Base-by-base conservation (phyloP, 2,329 filamentous ascomycete genomes). In the Cordyceps pruinosa region DNA sequence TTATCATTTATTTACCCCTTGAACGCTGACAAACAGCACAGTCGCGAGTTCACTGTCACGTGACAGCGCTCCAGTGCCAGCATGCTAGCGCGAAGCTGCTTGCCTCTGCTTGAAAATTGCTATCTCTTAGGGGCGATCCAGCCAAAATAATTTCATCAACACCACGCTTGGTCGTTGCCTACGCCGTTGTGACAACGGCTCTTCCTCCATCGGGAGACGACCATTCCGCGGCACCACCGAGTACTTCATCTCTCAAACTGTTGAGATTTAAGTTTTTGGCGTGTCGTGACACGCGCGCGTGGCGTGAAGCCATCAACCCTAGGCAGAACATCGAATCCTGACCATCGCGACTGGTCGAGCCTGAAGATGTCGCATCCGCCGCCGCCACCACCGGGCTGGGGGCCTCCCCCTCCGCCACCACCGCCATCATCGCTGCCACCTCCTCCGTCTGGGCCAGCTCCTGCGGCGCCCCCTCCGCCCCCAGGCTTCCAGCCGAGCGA, bases 401-500 rank as follows among this genome's bases (percentile, higher is more conserved):
- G 78, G 48, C 79, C 84, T 56, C 83, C 84, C 65, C 78, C 79
- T 28, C 79, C 79, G 21, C 78, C 79, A 28, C 79, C 79, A 42
- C 78, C 80, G 17, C 77, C 79, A 42, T 78, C 78, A 13, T 77
- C 76, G 28, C 73, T 81, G n/a, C 81, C 81, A 61, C 80, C 81
- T 37, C 81, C 81, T 23, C 80, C 81, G 2, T 73, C 78, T 45
- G 73, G 73, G 28, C 78, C 80, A 39, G 77, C 87, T 41, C 72
- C 74, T 30, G 76, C 78, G 54, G 91, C 92, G 61, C 90, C 91
- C 54, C 91, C 92, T 25, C 91, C 91, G 26, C 90, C n/a, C n/a
- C n/a, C 90, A 41, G 95, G 91, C 72, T 85, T 85, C 61, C 90
- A 91, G 44, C 83, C 87, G 25, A 81, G 85, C 63, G 87, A 97